Evolutionary conservation across 2,329 filamentous ascomycete genomes (phyloP).

Genomic region (Ophidiomyces ophidiicola): DNA sequence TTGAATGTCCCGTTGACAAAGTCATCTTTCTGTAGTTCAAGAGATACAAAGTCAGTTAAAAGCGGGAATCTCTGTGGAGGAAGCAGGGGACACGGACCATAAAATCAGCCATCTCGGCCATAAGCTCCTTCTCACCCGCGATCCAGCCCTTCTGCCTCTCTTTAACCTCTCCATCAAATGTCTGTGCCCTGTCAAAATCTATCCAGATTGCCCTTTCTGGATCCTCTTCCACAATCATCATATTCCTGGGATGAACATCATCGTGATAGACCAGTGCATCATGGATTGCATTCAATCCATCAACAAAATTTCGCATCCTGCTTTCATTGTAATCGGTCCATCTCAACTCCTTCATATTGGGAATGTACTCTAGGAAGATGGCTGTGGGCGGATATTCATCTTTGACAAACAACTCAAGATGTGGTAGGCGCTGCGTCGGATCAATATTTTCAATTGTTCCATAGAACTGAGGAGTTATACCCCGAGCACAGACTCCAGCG

Average conservation of each 20-base stretch:
- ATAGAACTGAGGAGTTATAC: conserved; percentile 12
- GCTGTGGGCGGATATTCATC: conserved; percentile 15
- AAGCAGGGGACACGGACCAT: too few species aligned
- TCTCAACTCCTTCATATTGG: conserved; percentile 16
- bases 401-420: conserved; percentile 6
- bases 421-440: conserved; percentile 6
- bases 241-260: conserved; percentile 21
- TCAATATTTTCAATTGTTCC: conserved; percentile 12
- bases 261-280: conserved; percentile 17
- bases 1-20: too few species aligned
- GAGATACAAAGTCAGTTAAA: too few species aligned
- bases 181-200: conserved; percentile 20
- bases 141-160: conserved; percentile 4
- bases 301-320: conserved; percentile 15
- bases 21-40: too few species aligned
- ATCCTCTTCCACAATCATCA: conserved; percentile 18
- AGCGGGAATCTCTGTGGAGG: too few species aligned
- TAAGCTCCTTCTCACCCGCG: too few species aligned
- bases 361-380: conserved; percentile 22
- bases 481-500: conserved; percentile 9
- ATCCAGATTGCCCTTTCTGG: conserved; percentile 17
- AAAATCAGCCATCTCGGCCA: too few species aligned
- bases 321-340: conserved; percentile 18
- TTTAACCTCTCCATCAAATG: conserved; percentile 6
- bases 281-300: conserved; percentile 19